A percentile compares a stretch with the other conserved stretches of the same genome.
Evolutionary conservation across 257 asterid genomes (phyloP).

Genomic region (Solanum pennellii): DNA sequence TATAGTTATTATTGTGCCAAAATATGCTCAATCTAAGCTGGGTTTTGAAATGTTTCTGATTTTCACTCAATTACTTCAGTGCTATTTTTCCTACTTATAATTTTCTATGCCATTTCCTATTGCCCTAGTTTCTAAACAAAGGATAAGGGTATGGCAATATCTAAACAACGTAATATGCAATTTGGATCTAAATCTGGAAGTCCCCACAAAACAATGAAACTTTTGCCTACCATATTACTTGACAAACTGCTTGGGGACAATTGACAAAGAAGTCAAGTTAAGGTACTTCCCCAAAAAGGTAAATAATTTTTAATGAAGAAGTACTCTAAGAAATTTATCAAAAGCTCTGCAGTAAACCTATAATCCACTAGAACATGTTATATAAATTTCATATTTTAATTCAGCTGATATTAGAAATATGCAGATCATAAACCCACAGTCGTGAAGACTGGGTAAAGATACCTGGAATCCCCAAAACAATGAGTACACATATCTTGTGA

Average conservation of each 20-base stretch:
- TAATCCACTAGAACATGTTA: background rate
- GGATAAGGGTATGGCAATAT: background rate
- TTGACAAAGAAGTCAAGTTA: background rate
- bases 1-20: background rate
- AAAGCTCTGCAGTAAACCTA: background rate
- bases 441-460: slow-evolving; percentile 4
- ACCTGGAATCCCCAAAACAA: slow-evolving; percentile 99
- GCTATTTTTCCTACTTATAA: background rate
- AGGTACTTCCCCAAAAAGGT: background rate
- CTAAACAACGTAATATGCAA: background rate
- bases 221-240: background rate
- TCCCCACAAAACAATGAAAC: background rate
- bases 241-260: background rate
- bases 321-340: background rate
- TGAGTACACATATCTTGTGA: slow-evolving; percentile 66
- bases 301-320: background rate
- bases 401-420: background rate
- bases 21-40: background rate
- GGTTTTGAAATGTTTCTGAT: background rate
- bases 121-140: background rate
- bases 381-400: background rate
- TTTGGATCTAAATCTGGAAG: background rate
- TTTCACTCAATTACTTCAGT: background rate
- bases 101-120: background rate
- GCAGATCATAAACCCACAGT: background rate